Percentiles rank a stretch among this genome's conserved stretches.
phyloP scores from a whole-genome alignment of 352 stramenopile species.

The Albugo candida region DNA sequence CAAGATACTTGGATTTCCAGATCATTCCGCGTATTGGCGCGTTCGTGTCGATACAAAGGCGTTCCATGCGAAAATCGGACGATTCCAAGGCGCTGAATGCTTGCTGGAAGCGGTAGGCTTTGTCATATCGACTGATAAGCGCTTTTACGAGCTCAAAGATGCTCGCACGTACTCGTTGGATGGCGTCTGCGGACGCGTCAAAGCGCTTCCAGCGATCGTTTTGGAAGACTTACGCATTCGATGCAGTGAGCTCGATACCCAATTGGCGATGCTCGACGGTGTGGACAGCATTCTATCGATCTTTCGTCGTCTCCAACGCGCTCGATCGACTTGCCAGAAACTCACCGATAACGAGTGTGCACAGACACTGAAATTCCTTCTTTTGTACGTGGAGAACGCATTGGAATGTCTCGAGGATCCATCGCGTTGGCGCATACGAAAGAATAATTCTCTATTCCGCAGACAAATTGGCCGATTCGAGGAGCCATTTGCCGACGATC shows the following conservation, averaged over 20 bases:
- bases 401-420: slow-evolving; percentile 56
- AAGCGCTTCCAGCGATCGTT: slow-evolving; percentile 17
- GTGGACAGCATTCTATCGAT: slow-evolving; percentile 43
- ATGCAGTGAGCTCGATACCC: slow-evolving; percentile 29
- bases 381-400: slow-evolving; percentile 29
- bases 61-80: slow-evolving; percentile 41
- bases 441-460: slow-evolving; percentile 35
- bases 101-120: slow-evolving; percentile 39
- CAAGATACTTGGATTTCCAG: slow-evolving; percentile 45
- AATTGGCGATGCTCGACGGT: slow-evolving; percentile 34
- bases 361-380: slow-evolving; percentile 15
- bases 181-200: slow-evolving; percentile 17
- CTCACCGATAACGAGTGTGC: slow-evolving; percentile 17
- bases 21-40: slow-evolving; percentile 55
- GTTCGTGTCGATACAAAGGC: slow-evolving; percentile 26
- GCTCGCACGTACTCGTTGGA: slow-evolving; percentile 12
- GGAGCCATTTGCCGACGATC: slow-evolving; percentile 14
- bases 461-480: slow-evolving; percentile 32
- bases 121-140: slow-evolving; percentile 21
- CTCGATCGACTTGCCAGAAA: slow-evolving; percentile 12
- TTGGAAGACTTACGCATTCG: slow-evolving; percentile 24
- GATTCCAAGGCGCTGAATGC: slow-evolving; percentile 33
- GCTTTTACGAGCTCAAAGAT: slow-evolving; percentile 31
- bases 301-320: slow-evolving; percentile 17
- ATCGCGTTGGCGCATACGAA: slow-evolving; percentile 37